Evolutionary conservation across 495 filamentous ascomycete species (phyloP), one percentile per base, ranked within the genome.

Genomic region (Aspergillus coremiiformis): DNA sequence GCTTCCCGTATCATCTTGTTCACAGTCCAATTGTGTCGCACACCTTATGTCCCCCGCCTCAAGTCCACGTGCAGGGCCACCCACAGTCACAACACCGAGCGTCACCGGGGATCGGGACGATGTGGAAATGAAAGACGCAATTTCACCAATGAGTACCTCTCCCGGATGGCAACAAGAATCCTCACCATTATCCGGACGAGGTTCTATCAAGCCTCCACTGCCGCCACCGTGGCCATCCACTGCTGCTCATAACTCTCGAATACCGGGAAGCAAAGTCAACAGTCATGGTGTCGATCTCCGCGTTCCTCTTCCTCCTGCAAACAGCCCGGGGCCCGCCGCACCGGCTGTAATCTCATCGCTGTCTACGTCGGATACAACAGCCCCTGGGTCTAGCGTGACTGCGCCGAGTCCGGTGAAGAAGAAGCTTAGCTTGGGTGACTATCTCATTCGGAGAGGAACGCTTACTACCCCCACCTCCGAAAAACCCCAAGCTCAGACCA

Each of bases 391-490:
- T 4, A 66, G 57, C 39, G 61, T 74, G 1, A 73, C 77, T 1
- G 73, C 73, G 21, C 73, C 82, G 17, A 83, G 78, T 48, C 80
- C 82, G 0, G 70, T 73, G 27, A 80, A 81, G 70, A 86, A 85
- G 63, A 81, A 82, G 55, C 67, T 85, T 52, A 85, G 81, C 58
- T 64, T 86, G n/a, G 82, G 82, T 49, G 83, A 85, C 55, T 86
- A 85, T 57, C 70, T 80, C 20, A 82, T 69, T 46, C 69, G 75
- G 51, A 67, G 67, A 46, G 77, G 69, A 6, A 72, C 71, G 5
- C 54, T 73, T 54, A 45, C 65, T n/a, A 71, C 69, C 7, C 71
- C 73, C 10, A 70, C 66, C 1, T 61, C 67, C 4, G 72, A 76
- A 29, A 76, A 72, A 49, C 47, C 64, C 14, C 72, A 64, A 27